Percentiles rank a stretch among this genome's conserved stretches.
Conservation (phyloP, 257 asterid species). For the Przewalskia tangutica region DNA sequence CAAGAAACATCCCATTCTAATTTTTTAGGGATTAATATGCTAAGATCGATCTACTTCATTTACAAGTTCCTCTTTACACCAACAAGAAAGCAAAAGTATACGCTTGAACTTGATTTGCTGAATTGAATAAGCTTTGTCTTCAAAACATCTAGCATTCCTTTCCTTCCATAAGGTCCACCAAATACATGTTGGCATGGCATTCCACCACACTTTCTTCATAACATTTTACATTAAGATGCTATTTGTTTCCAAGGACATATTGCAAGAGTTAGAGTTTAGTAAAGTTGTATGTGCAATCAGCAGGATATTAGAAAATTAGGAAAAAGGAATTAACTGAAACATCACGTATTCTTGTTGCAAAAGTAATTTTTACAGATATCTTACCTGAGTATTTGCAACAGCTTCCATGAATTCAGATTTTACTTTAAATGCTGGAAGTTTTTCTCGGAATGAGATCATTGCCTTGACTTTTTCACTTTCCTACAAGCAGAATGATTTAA, state of each 20-base stretch:
- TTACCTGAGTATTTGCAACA: slow-evolving; percentile 72
- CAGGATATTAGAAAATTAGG: not conserved
- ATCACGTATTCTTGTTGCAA: not conserved
- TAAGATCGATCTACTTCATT: not conserved
- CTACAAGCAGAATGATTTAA: slow-evolving; percentile 32
- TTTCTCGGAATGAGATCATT: slow-evolving; percentile 77
- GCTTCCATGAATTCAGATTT: slow-evolving; percentile 77
- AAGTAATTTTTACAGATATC: not conserved
- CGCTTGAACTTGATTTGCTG: not conserved
- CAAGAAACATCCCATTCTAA: not conserved
- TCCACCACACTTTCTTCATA: not conserved
- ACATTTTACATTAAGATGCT: not conserved
- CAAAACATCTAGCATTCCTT: not conserved
- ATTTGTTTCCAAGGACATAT: not conserved
- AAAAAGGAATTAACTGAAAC: not conserved
- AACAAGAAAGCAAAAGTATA: not conserved
- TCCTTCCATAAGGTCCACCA: not conserved
- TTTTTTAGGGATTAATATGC: not conserved
- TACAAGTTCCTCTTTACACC: not conserved
- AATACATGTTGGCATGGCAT: not conserved
- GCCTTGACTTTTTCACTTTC: slow-evolving; percentile 48
- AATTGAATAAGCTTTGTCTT: not conserved
- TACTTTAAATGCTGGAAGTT: slow-evolving; percentile 77
- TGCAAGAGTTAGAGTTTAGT: not conserved
- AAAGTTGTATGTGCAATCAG: not conserved